Evolutionary conservation across 106 monocot genomes (phyloP), one percentile per base, ranked within the genome.

Genomic region (Hemerocallis citrina): DNA sequence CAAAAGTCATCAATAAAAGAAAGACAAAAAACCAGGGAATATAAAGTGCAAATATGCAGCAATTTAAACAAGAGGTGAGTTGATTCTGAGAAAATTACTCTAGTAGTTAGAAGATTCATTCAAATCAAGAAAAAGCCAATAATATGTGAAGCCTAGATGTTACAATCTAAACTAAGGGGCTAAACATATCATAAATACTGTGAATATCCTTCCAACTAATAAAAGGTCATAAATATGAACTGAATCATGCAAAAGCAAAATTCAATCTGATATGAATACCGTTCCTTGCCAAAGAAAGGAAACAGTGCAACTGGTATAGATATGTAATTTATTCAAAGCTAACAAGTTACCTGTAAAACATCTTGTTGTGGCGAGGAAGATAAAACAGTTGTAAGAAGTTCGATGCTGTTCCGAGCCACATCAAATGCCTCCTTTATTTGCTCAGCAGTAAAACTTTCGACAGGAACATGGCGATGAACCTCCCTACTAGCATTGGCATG

Each of bases 331-430:
- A n/a, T n/a, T n/a, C n/a, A n/a, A n/a, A n/a, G n/a, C n/a, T 11
- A 19, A 16, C 47, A 47, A 5, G 5, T 56, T 31, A 81, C 87
- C 82, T 76, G 9, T 19, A 82, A 55, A 40, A 65, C 79, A 70
- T 82, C 82, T 57, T 87, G 78, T 56, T 75, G 78, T 25, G 82
- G 87, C 24, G 82, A 82, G 21, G 88, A 88, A 7, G 88, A 76
- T 51, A 88, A 34, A 46, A 82, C 82, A 35, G 82, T 82, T 42
- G 88, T 79, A 34, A 88, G 88, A 68, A 88, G 79, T 57, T 88
- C 79, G 15, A 79, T 37, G 32, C 82, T 76, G 63, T 82, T 88
- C 1, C 79, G 75, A 52, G 88, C 82, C 8, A 88, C 79, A 71
- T 88, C 76, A 71, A 82, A 71, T 54, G 79, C 74, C 48, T 88